phyloP scores from a whole-genome alignment of 768 basidiomycete genomes.

The Daedalea quercina region DNA sequence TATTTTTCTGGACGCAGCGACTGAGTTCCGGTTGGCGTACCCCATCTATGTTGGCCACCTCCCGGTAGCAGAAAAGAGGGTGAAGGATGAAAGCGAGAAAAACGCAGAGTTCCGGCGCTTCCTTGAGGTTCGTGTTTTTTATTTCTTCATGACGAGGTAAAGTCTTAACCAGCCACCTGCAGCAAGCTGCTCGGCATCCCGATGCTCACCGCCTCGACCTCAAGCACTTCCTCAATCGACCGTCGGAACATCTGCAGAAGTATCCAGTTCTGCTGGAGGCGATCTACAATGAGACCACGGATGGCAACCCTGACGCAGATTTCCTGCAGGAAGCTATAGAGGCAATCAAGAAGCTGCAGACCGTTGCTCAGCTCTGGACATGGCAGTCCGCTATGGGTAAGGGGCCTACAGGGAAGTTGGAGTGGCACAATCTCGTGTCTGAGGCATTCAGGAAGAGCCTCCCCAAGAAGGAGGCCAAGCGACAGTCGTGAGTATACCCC shows the following conservation, averaged over 20 bases:
- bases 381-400: conserved; percentile 89
- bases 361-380: conserved; percentile 74
- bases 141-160: conserved; percentile 1
- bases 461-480: conserved; percentile 69
- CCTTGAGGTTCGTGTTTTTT: conserved; percentile 54
- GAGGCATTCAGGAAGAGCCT: conserved; percentile 55
- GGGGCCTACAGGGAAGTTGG: conserved; percentile 73
- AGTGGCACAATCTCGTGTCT: conserved; percentile 86
- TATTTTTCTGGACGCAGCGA: conserved; percentile 79
- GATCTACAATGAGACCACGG: conserved; percentile 74
- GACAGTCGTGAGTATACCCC: conserved; percentile 62
- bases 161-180: conserved; percentile 7
- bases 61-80: conserved; percentile 76
- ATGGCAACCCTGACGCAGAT: conserved; percentile 76
- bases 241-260: conserved; percentile 76
- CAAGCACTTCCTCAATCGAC: conserved; percentile 73
- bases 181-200: conserved; percentile 47
- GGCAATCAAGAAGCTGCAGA: conserved; percentile 77
- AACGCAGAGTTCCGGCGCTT: conserved; percentile 82
- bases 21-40: conserved; percentile 83
- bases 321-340: conserved; percentile 79
- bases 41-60: conserved; percentile 81
- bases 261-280: conserved; percentile 84
- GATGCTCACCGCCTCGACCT: conserved; percentile 60
- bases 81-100: conserved; percentile 79